Percentiles rank a stretch among this genome's conserved stretches.
Evolutionary conservation across 2,329 filamentous ascomycete species (phyloP).

Genomic region (Penicillium sp.): DNA sequence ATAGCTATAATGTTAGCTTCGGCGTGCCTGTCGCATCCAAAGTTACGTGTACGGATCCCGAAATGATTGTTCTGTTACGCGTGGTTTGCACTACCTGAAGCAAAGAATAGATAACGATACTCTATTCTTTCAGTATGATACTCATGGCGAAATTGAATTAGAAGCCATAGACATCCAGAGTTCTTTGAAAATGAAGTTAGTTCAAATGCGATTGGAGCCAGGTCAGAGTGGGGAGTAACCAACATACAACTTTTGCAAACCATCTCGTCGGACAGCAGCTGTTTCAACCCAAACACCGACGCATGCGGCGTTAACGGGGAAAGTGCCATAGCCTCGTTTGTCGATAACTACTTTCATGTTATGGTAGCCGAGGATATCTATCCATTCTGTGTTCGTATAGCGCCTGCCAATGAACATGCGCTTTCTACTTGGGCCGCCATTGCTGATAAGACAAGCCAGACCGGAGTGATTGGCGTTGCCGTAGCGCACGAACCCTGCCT

Average conservation of each 20-base stretch:
- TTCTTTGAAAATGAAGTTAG: neutral
- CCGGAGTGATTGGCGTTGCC: conserved; percentile 58
- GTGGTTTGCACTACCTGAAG: neutral
- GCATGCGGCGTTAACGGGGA: conserved; percentile 58
- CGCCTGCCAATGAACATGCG: conserved; percentile 65
- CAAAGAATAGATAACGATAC: neutral
- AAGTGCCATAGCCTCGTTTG: conserved; percentile 61
- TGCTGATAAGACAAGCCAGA: conserved; percentile 62
- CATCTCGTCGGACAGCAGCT: conserved; percentile 41
- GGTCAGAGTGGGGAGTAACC: neutral
- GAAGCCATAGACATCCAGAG: neutral
- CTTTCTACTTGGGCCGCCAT: conserved; percentile 53
- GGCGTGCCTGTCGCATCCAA: neutral
- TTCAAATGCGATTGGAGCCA: neutral
- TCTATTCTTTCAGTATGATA: no score
- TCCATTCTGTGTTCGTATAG: conserved; percentile 65
- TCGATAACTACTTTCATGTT: conserved; percentile 62
- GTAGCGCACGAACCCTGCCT: conserved; percentile 47
- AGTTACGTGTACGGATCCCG: neutral
- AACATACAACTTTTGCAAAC: conserved; percentile 17
- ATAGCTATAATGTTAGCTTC: neutral
- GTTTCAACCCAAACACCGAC: conserved; percentile 66
- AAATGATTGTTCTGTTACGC: neutral
- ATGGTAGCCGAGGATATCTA: conserved; percentile 62
- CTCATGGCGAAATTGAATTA: no score